These are phyloP conservation scores for Glomus cerebriforme DNA, from an alignment of 192 early-diverging fungal species.

Conservation along the genomic window DNA sequence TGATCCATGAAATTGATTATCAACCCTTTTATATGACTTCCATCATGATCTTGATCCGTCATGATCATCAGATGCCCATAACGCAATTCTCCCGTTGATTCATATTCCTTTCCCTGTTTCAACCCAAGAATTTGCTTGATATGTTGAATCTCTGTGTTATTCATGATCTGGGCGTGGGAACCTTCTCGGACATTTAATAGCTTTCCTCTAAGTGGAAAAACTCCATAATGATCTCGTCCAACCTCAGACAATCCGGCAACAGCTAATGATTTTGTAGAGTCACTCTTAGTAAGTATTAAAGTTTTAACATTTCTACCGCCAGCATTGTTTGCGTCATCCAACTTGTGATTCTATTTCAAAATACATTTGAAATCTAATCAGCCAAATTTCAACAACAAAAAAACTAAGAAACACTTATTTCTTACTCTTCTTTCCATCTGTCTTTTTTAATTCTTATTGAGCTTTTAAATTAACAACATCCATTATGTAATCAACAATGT, in stretches of 20 bases:
- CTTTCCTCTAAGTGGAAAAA: constrained; percentile 97
- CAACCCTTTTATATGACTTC: constrained; percentile 96
- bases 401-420: no score
- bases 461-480: constrained; percentile 68
- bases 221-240: constrained; percentile 89
- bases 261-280: constrained; percentile 91
- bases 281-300: constrained; percentile 95
- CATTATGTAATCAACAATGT: constrained; percentile 81
- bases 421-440: constrained; percentile 74
- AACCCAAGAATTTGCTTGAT: constrained; percentile 96
- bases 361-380: no score
- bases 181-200: constrained; percentile 95
- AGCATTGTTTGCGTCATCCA: constrained; percentile 94
- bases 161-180: constrained; percentile 61
- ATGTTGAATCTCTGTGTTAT: constrained; percentile 85
- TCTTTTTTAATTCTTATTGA: constrained; percentile 82
- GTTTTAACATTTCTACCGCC: constrained; percentile 74
- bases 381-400: constrained; percentile 25
- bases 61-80: constrained; percentile 98
- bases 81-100: constrained; percentile 69
- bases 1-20: constrained; percentile 96
- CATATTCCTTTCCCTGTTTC: constrained; percentile 83
- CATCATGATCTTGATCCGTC: constrained; percentile 98
- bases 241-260: constrained; percentile 84
- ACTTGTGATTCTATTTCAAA: constrained; percentile 55